Conservation (phyloP, 2,329 filamentous ascomycete genomes). For the Monosporascus sp. region DNA sequence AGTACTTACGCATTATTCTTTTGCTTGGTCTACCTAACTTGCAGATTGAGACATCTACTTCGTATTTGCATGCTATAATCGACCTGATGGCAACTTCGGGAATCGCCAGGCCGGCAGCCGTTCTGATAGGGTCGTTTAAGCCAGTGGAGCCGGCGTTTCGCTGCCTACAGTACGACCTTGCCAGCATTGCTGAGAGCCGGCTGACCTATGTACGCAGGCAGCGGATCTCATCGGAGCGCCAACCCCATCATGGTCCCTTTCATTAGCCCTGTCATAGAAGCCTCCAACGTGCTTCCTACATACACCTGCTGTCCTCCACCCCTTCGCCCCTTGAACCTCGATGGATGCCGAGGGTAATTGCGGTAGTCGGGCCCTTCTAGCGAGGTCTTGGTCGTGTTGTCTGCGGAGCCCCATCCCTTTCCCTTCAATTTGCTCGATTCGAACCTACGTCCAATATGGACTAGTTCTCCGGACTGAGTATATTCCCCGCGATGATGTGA, state of each 20-base stretch:
- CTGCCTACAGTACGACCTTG: neutral
- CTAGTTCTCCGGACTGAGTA: slow-evolving; percentile 10
- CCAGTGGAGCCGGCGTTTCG: neutral
- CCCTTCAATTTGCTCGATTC: slow-evolving; percentile 6
- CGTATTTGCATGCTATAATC: neutral
- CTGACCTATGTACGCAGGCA: neutral
- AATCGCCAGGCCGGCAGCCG: neutral
- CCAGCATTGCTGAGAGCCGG: neutral
- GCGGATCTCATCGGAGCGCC: neutral
- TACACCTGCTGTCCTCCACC: neutral
- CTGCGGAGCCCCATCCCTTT: slow-evolving; percentile 14
- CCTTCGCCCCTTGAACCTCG: neutral
- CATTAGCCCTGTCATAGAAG: neutral
- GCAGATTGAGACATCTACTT: neutral
- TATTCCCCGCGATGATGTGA: slow-evolving; percentile 11
- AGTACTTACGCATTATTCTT: neutral
- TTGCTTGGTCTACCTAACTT: neutral
- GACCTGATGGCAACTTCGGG: neutral
- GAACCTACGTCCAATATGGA: slow-evolving; percentile 1
- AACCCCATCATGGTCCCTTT: neutral
- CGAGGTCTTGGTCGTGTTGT: slow-evolving; percentile 10
- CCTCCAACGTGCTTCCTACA: neutral
- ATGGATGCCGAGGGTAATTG: slow-evolving; percentile 1
- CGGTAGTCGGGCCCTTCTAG: slow-evolving; percentile 11
- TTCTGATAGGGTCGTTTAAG: neutral